Conservation (phyloP, 345 rosid genomes). For the Mercurialis annua region DNA sequence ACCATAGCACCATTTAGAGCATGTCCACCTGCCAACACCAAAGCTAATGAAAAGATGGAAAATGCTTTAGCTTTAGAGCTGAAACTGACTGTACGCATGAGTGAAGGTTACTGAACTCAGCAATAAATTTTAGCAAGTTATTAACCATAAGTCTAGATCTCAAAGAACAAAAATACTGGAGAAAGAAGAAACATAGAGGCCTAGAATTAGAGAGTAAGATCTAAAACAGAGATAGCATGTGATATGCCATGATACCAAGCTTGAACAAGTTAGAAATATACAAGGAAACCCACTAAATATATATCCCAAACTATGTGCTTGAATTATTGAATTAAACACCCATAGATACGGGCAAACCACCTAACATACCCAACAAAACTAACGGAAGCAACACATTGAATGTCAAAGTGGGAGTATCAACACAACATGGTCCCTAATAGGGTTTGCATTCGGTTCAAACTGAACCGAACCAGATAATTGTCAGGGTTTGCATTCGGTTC, state of each 20-base stretch:
- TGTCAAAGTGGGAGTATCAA: not conserved
- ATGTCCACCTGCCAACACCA: conserved; percentile 83
- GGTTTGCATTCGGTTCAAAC: too few species aligned
- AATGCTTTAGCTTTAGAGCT: conserved; percentile 13
- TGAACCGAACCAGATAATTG: too few species aligned
- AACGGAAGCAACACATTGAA: not conserved
- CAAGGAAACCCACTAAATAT: not conserved
- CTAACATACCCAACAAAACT: not conserved
- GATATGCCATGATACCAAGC: not conserved
- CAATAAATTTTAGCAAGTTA: conserved; percentile 1
- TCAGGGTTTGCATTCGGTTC: too few species aligned
- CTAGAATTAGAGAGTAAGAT: not conserved
- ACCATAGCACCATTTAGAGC: conserved; percentile 54
- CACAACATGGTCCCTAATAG: not conserved
- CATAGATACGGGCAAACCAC: not conserved
- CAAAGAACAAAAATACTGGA: not conserved
- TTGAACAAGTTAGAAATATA: not conserved
- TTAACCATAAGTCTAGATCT: not conserved
- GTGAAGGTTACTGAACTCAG: not conserved
- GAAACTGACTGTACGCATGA: conserved; percentile 14
- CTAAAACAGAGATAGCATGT: not conserved
- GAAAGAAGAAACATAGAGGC: not conserved
- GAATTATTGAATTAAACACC: not conserved
- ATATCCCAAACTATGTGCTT: not conserved
- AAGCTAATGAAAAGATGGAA: conserved; percentile 40